Evolutionary conservation across 2,329 filamentous ascomycete genomes (phyloP).

Genomic region (Cercospora sp.): DNA sequence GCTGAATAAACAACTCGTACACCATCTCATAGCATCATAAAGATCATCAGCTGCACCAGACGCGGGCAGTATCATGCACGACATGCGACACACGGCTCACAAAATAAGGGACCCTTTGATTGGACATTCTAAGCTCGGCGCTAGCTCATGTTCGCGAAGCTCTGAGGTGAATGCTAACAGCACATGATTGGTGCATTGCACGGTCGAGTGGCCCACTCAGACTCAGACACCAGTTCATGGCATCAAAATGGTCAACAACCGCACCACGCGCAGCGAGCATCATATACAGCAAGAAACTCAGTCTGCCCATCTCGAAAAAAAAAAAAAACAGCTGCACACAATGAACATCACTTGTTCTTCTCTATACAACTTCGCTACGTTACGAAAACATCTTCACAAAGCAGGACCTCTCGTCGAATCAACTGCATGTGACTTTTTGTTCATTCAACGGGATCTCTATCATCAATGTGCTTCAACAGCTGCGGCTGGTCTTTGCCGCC

Average conservation of each 20-base stretch:
- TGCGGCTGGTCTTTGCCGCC: not conserved
- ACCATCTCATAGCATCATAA: no score
- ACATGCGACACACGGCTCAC: no score
- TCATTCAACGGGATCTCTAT: not conserved
- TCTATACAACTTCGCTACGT: constrained; percentile 14
- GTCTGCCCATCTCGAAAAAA: no score
- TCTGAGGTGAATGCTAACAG: no score
- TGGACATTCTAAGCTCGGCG: no score
- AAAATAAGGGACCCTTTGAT: no score
- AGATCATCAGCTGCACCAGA: no score
- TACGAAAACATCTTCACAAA: not conserved
- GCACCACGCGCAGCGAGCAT: not conserved
- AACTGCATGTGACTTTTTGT: not conserved
- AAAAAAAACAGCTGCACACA: not conserved
- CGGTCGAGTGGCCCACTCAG: no score
- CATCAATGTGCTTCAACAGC: not conserved
- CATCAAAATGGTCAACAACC: not conserved
- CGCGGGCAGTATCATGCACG: no score
- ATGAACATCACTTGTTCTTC: not conserved
- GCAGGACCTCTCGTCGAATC: not conserved
- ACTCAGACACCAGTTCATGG: not conserved
- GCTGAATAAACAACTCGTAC: no score
- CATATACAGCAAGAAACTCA: no score
- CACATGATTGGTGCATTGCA: no score
- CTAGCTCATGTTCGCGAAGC: not conserved